These are phyloP conservation scores for Vanilla planifolia DNA, from an alignment of 106 monocot species.

Conservation along the genomic window DNA sequence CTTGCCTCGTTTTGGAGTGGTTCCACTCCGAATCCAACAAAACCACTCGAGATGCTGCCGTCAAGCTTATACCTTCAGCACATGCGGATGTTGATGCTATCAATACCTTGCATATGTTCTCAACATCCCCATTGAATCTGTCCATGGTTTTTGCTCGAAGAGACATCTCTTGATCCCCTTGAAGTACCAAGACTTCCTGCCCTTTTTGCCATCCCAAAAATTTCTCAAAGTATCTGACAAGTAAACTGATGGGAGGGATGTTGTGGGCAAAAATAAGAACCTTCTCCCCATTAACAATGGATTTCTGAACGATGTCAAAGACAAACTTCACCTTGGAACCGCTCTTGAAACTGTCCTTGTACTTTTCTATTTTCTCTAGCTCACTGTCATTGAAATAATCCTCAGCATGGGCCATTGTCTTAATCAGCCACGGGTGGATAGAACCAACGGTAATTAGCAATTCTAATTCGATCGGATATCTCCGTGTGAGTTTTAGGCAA, in stretches of 20 bases:
- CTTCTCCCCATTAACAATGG: conserved; percentile 39
- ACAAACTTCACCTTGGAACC: conserved; percentile 68
- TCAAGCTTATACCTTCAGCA: conserved; percentile 69
- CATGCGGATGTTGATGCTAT: conserved; percentile 75
- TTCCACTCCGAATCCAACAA: conserved; percentile 83
- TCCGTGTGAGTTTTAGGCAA: conserved; percentile 14
- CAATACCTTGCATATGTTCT: conserved; percentile 38
- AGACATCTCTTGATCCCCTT: conserved; percentile 58
- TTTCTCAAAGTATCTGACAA: conserved; percentile 35
- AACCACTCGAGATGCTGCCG: conserved; percentile 65
- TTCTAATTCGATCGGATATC: conserved; percentile 48
- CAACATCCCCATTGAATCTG: conserved; percentile 42
- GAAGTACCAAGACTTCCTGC: conserved; percentile 54
- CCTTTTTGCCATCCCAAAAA: conserved; percentile 45
- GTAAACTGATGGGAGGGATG: conserved; percentile 44
- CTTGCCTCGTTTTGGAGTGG: conserved; percentile 67
- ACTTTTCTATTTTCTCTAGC: conserved; percentile 29
- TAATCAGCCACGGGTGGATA: conserved; percentile 68
- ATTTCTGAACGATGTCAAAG: conserved; percentile 55
- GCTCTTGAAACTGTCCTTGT: conserved; percentile 21
- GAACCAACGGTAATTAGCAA: conserved; percentile 49
- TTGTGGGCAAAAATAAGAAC: conserved; percentile 73
- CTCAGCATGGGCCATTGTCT: conserved; percentile 26
- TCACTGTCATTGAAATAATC: conserved; percentile 37
- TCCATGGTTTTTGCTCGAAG: conserved; percentile 48